These are phyloP conservation scores for Trichothecium sympodiale DNA, from an alignment of 2,329 filamentous ascomycete genomes.

Conservation along the genomic window DNA sequence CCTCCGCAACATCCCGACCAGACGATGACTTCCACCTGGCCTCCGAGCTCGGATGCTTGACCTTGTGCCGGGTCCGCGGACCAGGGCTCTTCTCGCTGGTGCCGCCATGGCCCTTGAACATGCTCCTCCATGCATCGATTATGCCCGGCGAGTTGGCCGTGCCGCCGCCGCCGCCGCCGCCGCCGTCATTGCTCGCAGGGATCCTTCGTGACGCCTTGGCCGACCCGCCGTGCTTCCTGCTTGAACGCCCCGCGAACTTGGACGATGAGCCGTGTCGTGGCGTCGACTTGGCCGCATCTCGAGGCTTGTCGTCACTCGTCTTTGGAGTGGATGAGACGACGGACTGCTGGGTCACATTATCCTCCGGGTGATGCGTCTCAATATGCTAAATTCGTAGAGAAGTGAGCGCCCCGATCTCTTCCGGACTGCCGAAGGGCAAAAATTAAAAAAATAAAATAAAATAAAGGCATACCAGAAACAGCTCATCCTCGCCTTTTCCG, in stretches of 20 bases:
- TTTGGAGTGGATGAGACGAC: no score
- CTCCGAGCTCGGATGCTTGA: neutral
- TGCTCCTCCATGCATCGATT: conserved; percentile 18
- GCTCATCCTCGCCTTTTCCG: conserved; percentile 18
- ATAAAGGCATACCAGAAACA: conserved; percentile 19
- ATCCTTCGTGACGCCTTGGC: no score
- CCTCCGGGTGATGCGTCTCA: conserved; percentile 14
- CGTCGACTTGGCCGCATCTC: no score
- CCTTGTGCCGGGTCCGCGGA: neutral
- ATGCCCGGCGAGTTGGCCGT: conserved; percentile 7
- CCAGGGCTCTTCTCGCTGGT: neutral
- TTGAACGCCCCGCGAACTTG: no score
- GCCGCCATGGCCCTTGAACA: conserved; percentile 7
- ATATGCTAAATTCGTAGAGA: conserved; percentile 14
- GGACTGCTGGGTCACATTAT: no score
- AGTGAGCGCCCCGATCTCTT: no score
- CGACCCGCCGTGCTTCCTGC: no score
- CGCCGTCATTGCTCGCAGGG: neutral
- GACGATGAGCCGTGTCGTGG: conserved; percentile 8
- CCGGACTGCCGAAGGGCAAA: no score
- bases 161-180: neutral
- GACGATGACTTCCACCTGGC: no score
- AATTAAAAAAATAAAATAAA: neutral
- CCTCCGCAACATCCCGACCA: neutral
- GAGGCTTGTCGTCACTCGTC: no score